phyloP scores from a whole-genome alignment of 2,329 filamentous ascomycete genomes.

The Lachnum nothofagi region DNA sequence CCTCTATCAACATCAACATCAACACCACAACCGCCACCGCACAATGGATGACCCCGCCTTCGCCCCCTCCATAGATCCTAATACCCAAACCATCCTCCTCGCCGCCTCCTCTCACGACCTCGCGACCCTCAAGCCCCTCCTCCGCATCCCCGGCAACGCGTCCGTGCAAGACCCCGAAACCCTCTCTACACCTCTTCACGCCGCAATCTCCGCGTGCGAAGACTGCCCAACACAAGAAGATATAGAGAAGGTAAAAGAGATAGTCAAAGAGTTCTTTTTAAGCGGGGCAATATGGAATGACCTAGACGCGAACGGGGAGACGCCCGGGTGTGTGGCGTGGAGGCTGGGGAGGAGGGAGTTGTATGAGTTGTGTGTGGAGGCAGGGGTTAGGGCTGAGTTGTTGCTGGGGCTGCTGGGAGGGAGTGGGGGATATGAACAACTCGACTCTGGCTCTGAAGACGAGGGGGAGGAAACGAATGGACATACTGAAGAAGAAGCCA shows the following conservation, averaged over 20 bases:
- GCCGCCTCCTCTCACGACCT: slow-evolving; percentile 58
- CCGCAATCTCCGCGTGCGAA: slow-evolving; percentile 73
- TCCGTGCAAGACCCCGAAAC: slow-evolving; percentile 81
- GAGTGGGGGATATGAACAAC: slow-evolving; percentile 55
- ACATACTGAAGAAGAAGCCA: slow-evolving; percentile 27
- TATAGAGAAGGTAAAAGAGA: slow-evolving; percentile 59
- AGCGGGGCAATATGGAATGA: slow-evolving; percentile 98
- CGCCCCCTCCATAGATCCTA: slow-evolving; percentile 16
- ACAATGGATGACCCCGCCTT: slow-evolving; percentile 32
- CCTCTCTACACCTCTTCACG: slow-evolving; percentile 82
- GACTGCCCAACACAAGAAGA: slow-evolving; percentile 32
- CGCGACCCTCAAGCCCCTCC: slow-evolving; percentile 28
- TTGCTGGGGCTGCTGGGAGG: slow-evolving; percentile 75
- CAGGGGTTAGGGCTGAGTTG: slow-evolving; percentile 85
- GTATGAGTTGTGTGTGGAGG: slow-evolving; percentile 80
- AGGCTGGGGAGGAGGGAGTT: slow-evolving; percentile 63
- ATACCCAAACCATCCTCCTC: slow-evolving; percentile 56
- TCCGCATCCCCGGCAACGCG: slow-evolving; percentile 44
- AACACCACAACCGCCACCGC: neutral
- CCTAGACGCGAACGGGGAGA: slow-evolving; percentile 78
- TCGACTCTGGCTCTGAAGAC: slow-evolving; percentile 49
- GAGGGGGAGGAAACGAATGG: slow-evolving; percentile 39
- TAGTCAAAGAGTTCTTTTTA: slow-evolving; percentile 71
- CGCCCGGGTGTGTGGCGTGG: slow-evolving; percentile 79
- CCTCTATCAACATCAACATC: neutral